Evolutionary conservation across 768 basidiomycete genomes (phyloP).

Genomic region (Boletus insuetus): DNA sequence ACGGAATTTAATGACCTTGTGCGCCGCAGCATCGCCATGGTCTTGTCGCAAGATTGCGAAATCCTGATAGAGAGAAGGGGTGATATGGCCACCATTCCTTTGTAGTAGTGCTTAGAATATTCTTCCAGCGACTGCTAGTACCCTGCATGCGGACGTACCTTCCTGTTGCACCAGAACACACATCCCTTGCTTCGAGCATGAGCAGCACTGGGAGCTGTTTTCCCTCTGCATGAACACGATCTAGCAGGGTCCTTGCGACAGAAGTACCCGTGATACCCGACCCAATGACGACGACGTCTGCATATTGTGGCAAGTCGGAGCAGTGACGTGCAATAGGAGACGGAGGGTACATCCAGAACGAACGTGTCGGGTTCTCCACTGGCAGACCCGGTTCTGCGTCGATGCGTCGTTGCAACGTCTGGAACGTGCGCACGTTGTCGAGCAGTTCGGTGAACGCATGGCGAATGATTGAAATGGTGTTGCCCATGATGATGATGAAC

Average conservation of each 20-base stretch:
- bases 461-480: constrained; percentile 20
- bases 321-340: constrained; percentile 45
- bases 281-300: constrained; percentile 70
- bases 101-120: not conserved
- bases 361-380: constrained; percentile 45
- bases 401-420: constrained; percentile 33
- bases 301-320: constrained; percentile 36
- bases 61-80: constrained; percentile 57
- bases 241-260: constrained; percentile 53
- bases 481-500: constrained; percentile 21
- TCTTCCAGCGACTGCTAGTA: too few relatives aligned
- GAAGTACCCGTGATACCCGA: constrained; percentile 75
- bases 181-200: constrained; percentile 79
- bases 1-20: constrained; percentile 58
- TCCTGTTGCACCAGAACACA: constrained; percentile 72
- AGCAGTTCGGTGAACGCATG: constrained; percentile 21
- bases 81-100: constrained; percentile 73
- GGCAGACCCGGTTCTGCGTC: constrained; percentile 56
- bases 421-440: constrained; percentile 19
- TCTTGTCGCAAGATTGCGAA: constrained; percentile 46
- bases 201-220: constrained; percentile 44
- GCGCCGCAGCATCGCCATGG: constrained; percentile 46
- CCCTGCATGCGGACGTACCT: constrained; percentile 45
- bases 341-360: constrained; percentile 64
- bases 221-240: constrained; percentile 26